Base-by-base conservation (phyloP, 768 basidiomycete genomes). In the Gymnopilus junonius region DNA sequence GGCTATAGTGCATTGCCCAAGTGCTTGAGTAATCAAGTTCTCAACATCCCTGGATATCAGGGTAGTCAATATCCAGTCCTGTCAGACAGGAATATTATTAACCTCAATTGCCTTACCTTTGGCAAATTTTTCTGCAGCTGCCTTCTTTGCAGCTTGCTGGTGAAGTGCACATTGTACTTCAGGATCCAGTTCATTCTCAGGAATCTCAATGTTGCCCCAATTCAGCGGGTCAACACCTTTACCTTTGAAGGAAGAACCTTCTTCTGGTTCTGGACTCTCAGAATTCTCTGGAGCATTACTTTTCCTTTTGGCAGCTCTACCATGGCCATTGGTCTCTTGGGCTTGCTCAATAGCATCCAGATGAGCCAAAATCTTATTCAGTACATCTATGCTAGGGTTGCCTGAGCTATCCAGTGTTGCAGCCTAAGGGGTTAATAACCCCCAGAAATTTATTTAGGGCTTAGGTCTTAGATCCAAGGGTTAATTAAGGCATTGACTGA, bases 191-290 rank as follows among this genome's bases (percentile, higher is more conserved):
- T 66, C 66, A 3, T 57, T 37, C 3, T 67, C 50, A 17, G 62
- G 50, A 6, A 65, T 17, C 12, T 54, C 17, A 7, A 58, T 17
- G 2, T 46, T 31, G 0, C 71, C 68, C 69, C 69, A 72, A 37
- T 72, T 70, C 1, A 55, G 21, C 0, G 68, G 67, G 35, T 69
- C 66, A 4, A 48, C 23, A 1, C 23, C 45, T 39, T 72, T 72
- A 2, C 66, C 64, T 15, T 72, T 70, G 7, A 34, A 37, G 40
- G 40, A 42, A 42, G 40, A 42, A n/a, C 40, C 15, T n/a, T 42
- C 2, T 17, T 42, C 40, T 20, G 40, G 40, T 20, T 42, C 40
- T 20, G 40, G 40, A 42, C 40, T 42, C 40, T 42, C 40, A 42
- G 17, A n/a, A 42, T 20, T 42, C 8, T 42, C 40, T 20, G 40